A percentile compares a stretch with the other conserved stretches of the same genome.
These are phyloP conservation scores for Yarrowia alimentaria DNA, from an alignment of 805 yeast species.

Conservation along the genomic window DNA sequence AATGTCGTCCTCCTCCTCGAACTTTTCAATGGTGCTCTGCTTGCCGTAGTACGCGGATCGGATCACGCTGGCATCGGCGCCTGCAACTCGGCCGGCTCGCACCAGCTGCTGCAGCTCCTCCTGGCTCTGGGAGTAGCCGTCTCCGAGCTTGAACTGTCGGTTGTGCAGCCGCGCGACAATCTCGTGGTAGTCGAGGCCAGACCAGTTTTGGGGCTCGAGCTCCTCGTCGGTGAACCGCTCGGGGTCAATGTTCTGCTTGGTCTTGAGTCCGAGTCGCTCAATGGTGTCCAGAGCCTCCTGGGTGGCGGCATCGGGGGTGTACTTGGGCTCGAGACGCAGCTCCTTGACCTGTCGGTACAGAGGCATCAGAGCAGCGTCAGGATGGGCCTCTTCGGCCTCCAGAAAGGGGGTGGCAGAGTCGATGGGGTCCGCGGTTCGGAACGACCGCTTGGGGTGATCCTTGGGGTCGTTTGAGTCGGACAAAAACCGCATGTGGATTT, in stretches of 20 bases:
- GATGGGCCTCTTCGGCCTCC: neutral
- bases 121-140: constrained; percentile 34
- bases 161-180: constrained; percentile 8
- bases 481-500: neutral
- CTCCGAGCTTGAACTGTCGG: constrained; percentile 13
- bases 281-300: constrained; percentile 18
- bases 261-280: constrained; percentile 13
- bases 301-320: neutral
- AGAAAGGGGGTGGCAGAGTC: neutral
- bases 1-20: constrained; percentile 31
- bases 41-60: constrained; percentile 31
- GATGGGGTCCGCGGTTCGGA: constrained; percentile 1
- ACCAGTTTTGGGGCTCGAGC: constrained; percentile 12
- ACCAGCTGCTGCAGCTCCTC: constrained; percentile 35
- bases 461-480: constrained; percentile 1
- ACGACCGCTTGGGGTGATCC: neutral
- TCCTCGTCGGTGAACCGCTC: constrained; percentile 16
- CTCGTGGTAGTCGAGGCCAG: constrained; percentile 7
- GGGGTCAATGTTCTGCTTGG: constrained; percentile 4
- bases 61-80: constrained; percentile 35
- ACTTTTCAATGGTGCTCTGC: constrained; percentile 30
- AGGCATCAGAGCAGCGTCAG: neutral
- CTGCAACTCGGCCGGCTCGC: constrained; percentile 36
- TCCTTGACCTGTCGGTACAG: constrained; percentile 3
- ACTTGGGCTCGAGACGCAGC: constrained; percentile 4